A percentile compares a stretch with the other conserved stretches of the same genome.
Evolutionary conservation across 345 rosid species (phyloP).

Genomic region (Aethionema arabicum): DNA sequence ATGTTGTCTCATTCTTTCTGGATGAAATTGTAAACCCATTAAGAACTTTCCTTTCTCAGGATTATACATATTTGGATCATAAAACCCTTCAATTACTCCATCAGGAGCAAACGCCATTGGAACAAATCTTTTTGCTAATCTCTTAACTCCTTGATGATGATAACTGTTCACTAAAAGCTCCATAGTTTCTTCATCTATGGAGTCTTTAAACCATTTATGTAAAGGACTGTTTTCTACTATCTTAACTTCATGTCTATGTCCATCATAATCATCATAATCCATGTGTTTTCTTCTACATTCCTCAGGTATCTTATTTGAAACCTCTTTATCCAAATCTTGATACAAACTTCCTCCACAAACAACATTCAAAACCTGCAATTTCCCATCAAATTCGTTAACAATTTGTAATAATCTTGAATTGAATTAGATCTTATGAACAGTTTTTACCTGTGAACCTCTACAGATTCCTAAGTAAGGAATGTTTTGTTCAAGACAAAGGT

Average conservation of each 20-base stretch:
- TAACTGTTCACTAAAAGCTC: conserved; percentile 79
- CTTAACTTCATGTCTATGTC: conserved; percentile 61
- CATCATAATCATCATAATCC: conserved; percentile 74
- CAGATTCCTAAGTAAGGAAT: conserved; percentile 86
- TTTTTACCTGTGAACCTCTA: conserved; percentile 57
- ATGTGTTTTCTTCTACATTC: conserved; percentile 52
- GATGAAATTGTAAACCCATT: conserved; percentile 90
- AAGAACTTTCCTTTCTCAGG: conserved; percentile 77
- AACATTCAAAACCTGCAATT: conserved; percentile 64
- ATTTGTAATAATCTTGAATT: too few relatives aligned
- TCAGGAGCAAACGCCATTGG: conserved; percentile 85
- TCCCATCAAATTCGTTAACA: conserved; percentile 1
- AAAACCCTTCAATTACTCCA: conserved; percentile 86
- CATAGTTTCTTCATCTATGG: conserved; percentile 51
- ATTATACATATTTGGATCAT: conserved; percentile 72
- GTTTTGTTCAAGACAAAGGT: conserved; percentile 77
- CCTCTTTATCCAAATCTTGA: conserved; percentile 64
- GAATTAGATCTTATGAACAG: background rate
- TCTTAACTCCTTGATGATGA: conserved; percentile 90
- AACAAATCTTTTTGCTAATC: conserved; percentile 61
- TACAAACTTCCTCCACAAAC: conserved; percentile 87
- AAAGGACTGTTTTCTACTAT: conserved; percentile 62
- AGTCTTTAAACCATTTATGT: conserved; percentile 65
- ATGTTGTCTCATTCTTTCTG: conserved; percentile 65
- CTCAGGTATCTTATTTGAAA: conserved; percentile 36